Evolutionary conservation across 257 asterid species (phyloP).

Genomic region (Nicotiana paniculata): DNA sequence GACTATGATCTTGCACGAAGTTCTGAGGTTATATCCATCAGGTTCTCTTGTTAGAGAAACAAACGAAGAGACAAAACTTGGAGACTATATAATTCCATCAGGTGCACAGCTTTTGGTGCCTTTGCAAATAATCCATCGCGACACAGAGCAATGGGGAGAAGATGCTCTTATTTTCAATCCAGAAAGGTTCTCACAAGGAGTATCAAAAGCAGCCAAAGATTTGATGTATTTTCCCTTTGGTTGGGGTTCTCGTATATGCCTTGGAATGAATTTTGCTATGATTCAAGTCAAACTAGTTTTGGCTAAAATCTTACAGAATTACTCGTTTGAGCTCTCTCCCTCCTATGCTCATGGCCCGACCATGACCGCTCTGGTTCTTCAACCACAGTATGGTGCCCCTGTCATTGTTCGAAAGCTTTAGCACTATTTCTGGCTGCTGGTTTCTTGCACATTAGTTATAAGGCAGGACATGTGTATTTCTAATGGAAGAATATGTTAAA

Average conservation of each 20-base stretch:
- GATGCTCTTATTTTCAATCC: conserved; percentile 11
- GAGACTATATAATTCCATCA: neutral
- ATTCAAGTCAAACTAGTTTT: neutral
- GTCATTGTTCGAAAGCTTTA: neutral
- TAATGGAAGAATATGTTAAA: too few relatives aligned
- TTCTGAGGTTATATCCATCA: conserved; percentile 14
- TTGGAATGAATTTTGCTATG: conserved; percentile 7
- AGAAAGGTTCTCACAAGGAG: conserved; percentile 10
- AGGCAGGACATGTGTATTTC: too few relatives aligned
- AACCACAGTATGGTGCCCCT: conserved; percentile 9
- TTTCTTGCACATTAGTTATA: too few relatives aligned
- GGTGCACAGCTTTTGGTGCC: conserved; percentile 3
- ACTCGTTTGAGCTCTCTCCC: conserved; percentile 1
- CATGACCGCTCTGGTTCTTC: neutral
- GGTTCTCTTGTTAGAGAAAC: conserved; percentile 6
- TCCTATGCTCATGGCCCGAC: conserved; percentile 10
- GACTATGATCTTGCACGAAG: conserved; percentile 9
- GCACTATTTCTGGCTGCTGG: too few relatives aligned
- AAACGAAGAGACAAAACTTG: conserved; percentile 2
- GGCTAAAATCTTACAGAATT: conserved; percentile 6
- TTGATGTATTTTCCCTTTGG: conserved; percentile 11
- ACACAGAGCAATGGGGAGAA: conserved; percentile 13
- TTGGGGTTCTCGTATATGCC: conserved; percentile 12
- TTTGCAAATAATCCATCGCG: conserved; percentile 3
- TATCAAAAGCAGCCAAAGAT: conserved; percentile 7